These are phyloP conservation scores for Phlebiopsis gigantea DNA, from an alignment of 768 basidiomycete genomes.

Conservation along the genomic window DNA sequence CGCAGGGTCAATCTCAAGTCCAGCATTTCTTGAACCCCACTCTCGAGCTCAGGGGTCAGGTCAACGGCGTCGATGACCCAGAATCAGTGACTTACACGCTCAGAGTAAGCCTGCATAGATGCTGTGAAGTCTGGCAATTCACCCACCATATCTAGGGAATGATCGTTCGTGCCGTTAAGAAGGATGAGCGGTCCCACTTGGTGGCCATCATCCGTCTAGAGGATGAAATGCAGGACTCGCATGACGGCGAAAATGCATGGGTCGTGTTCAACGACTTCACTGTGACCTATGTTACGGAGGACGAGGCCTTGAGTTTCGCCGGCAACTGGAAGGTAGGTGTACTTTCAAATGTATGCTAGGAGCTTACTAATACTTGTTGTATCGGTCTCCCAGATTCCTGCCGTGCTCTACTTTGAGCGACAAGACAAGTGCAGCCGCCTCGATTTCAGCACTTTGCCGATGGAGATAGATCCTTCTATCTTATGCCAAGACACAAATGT, in stretches of 20 bases:
- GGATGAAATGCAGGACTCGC: conserved; percentile 37
- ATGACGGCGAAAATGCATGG: conserved; percentile 56
- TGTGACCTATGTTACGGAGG: conserved; percentile 78
- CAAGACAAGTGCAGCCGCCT: conserved; percentile 51
- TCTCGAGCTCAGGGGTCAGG: conserved; percentile 54
- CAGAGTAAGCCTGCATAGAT: conserved; percentile 43
- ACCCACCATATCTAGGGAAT: conserved; percentile 48
- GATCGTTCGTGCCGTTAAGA: conserved; percentile 72
- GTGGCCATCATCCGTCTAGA: conserved; percentile 66
- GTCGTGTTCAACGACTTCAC: conserved; percentile 96
- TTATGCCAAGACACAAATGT: conserved; percentile 86
- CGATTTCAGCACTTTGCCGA: conserved; percentile 61
- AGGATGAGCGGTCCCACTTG: conserved; percentile 72
- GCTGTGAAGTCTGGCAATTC: background rate
- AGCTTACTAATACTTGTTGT: background rate
- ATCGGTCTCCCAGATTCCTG: conserved; percentile 53
- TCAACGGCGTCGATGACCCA: conserved; percentile 52
- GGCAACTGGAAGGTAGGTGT: conserved; percentile 85
- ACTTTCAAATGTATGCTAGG: background rate
- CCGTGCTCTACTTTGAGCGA: conserved; percentile 87
- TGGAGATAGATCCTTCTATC: conserved; percentile 65
- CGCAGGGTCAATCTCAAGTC: background rate
- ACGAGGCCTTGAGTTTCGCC: conserved; percentile 84
- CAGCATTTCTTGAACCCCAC: conserved; percentile 56
- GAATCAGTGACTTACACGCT: conserved; percentile 62